Conservation (phyloP, 1,284 basidiomycete genomes). For the Meripilus lineatus region DNA sequence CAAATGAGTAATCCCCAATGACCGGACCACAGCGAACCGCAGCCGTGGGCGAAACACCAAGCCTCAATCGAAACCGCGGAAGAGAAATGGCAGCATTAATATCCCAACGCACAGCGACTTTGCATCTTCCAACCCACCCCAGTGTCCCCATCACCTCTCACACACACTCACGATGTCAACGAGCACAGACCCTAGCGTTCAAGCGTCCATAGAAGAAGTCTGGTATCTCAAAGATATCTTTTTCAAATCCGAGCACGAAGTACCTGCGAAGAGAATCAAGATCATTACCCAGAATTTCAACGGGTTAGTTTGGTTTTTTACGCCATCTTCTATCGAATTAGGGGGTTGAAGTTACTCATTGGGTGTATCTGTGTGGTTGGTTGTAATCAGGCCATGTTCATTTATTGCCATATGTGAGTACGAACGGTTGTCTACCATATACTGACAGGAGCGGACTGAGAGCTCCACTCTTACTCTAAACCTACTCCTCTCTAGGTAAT, state of each 20-base stretch:
- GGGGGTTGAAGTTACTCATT: slow-evolving; percentile 2
- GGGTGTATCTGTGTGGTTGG: neutral
- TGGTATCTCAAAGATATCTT: slow-evolving; percentile 76
- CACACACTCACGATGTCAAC: neutral
- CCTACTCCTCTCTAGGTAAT: slow-evolving; percentile 50
- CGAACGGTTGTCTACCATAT: slow-evolving; percentile 4
- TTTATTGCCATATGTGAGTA: slow-evolving; percentile 81
- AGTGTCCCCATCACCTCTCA: too few species aligned
- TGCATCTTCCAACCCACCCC: too few species aligned
- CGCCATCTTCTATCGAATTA: neutral
- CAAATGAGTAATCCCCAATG: too few species aligned
- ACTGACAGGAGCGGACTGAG: neutral
- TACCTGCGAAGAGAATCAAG: slow-evolving; percentile 37
- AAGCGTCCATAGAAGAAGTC: slow-evolving; percentile 41
- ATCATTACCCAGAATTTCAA: slow-evolving; percentile 84
- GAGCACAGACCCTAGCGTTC: neutral
- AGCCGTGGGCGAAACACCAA: too few species aligned
- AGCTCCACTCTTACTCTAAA: slow-evolving; percentile 11
- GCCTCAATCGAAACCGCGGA: too few species aligned
- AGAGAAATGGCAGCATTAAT: too few species aligned
- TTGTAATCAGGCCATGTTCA: slow-evolving; percentile 68
- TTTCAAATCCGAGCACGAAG: slow-evolving; percentile 38
- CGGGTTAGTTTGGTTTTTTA: slow-evolving; percentile 47
- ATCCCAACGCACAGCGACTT: too few species aligned
- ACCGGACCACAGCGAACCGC: too few species aligned